Evolutionary conservation across 345 rosid species (phyloP).

Genomic region (Euphorbia tirucalli): DNA sequence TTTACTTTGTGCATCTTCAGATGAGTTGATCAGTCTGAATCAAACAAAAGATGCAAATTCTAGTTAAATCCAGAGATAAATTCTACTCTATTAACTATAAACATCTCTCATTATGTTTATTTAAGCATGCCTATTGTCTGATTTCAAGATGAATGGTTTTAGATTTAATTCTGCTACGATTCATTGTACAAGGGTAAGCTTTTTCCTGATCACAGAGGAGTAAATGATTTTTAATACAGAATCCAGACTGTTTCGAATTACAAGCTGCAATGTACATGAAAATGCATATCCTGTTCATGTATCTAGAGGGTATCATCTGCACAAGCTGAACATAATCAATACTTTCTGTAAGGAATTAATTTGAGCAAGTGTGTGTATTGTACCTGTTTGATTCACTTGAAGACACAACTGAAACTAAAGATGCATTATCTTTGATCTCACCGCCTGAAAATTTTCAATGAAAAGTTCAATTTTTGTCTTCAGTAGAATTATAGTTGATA

Average conservation of each 20-base stretch:
- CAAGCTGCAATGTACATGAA: background rate
- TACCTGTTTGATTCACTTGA: slow-evolving; percentile 82
- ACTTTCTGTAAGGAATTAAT: background rate
- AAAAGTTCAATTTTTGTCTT: background rate
- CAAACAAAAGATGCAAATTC: background rate
- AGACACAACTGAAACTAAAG: slow-evolving; percentile 49
- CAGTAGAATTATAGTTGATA: background rate
- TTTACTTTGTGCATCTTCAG: slow-evolving; percentile 54
- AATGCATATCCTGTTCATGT: background rate
- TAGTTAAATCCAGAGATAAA: background rate
- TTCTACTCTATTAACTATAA: background rate
- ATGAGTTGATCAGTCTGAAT: slow-evolving; percentile 52
- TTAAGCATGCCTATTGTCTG: background rate
- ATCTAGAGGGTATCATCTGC: background rate
- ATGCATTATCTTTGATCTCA: slow-evolving; percentile 65
- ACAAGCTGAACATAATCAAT: background rate
- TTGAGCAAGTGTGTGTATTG: background rate
- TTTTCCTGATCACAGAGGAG: background rate
- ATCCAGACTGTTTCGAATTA: background rate
- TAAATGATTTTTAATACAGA: background rate
- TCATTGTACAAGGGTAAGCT: background rate
- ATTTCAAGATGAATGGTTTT: background rate
- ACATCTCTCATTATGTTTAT: background rate
- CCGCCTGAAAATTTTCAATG: slow-evolving; percentile 43
- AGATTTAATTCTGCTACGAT: background rate